Conservation (phyloP, 2,329 filamentous ascomycete genomes). For the Aspergillus sp. region DNA sequence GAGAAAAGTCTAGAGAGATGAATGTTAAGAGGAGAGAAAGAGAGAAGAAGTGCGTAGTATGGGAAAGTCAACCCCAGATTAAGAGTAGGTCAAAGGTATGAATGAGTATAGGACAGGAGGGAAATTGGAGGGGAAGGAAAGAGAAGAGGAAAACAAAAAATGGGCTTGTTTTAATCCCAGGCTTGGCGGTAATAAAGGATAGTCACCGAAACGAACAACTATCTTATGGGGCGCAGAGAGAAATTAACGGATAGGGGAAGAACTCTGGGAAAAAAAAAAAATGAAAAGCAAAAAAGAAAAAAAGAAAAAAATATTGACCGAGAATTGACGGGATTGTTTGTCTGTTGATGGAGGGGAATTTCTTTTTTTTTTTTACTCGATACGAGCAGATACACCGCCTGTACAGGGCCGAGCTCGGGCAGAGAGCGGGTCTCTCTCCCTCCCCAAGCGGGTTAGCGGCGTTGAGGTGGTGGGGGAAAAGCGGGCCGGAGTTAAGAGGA, state of each 20-base stretch:
- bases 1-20: background rate
- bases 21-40: slow-evolving; percentile 5
- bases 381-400: background rate
- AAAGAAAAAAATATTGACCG: background rate
- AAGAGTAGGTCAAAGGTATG: background rate
- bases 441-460: slow-evolving; percentile 3
- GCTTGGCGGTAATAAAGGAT: slow-evolving; percentile 16
- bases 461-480: slow-evolving; percentile 20
- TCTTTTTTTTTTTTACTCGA: background rate
- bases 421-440: background rate
- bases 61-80: slow-evolving; percentile 16
- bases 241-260: slow-evolving; percentile 1
- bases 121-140: slow-evolving; percentile 11
- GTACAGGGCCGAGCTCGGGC: slow-evolving; percentile 11
- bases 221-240: background rate
- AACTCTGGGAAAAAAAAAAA: background rate
- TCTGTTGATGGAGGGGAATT: slow-evolving; percentile 5
- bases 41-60: slow-evolving; percentile 7
- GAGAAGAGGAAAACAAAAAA: slow-evolving; percentile 16
- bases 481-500: background rate
- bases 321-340: background rate
- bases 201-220: slow-evolving; percentile 7
- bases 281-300: background rate
- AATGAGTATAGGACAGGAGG: slow-evolving; percentile 3
- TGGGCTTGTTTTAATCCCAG: background rate